Conservation (phyloP, 371 early-diverging fungal genomes). For the Syncephalis fuscata region DNA sequence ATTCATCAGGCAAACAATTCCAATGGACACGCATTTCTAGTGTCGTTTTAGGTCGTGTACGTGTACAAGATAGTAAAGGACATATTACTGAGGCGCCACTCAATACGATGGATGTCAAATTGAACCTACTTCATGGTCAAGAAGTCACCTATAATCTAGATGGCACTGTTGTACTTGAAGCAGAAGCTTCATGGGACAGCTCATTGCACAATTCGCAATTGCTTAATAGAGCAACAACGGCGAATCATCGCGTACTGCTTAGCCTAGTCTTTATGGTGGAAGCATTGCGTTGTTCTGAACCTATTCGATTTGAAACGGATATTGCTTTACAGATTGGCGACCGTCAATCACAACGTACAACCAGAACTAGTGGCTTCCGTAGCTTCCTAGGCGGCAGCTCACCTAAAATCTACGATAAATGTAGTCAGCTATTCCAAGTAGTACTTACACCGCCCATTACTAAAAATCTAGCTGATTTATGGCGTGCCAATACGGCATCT, state of each 20-base stretch:
- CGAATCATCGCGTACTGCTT: slow-evolving; percentile 35
- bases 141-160: slow-evolving; percentile 26
- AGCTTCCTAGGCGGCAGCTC: slow-evolving; percentile 14
- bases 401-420: slow-evolving; percentile 19
- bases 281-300: slow-evolving; percentile 32
- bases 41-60: slow-evolving; percentile 42
- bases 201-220: slow-evolving; percentile 55
- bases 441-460: slow-evolving; percentile 38
- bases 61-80: slow-evolving; percentile 44
- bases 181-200: slow-evolving; percentile 68
- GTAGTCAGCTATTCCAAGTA: slow-evolving; percentile 32
- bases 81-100: slow-evolving; percentile 28
- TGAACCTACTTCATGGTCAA: slow-evolving; percentile 29
- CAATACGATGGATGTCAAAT: slow-evolving; percentile 23
- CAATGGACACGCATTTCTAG: slow-evolving; percentile 33
- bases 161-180: slow-evolving; percentile 38
- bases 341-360: slow-evolving; percentile 28
- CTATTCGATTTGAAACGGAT: slow-evolving; percentile 41
- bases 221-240: slow-evolving; percentile 48
- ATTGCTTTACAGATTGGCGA: slow-evolving; percentile 41
- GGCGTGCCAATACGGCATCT: slow-evolving; percentile 56
- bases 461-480: slow-evolving; percentile 34
- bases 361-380: slow-evolving; percentile 11
- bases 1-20: slow-evolving; percentile 58
- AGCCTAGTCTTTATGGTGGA: slow-evolving; percentile 36